These are phyloP conservation scores for Hypoxylon sp. DNA, from an alignment of 2,329 filamentous ascomycete species.

Conservation along the genomic window DNA sequence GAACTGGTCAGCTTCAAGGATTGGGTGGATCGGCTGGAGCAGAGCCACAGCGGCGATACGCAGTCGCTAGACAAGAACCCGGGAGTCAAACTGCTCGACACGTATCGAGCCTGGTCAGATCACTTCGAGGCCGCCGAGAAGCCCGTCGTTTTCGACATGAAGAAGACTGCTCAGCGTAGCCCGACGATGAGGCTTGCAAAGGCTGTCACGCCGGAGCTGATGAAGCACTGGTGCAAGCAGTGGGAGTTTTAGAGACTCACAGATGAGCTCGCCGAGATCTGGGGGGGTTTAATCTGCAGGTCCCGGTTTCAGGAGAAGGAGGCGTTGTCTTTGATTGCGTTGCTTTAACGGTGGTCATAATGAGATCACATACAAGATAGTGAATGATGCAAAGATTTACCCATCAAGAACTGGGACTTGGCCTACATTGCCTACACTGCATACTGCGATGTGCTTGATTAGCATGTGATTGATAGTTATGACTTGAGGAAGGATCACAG, in stretches of 20 bases:
- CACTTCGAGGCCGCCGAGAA: slow-evolving; percentile 32
- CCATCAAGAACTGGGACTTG: no score
- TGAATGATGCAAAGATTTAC: no score
- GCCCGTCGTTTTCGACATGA: slow-evolving; percentile 51
- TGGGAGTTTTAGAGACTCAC: slow-evolving; percentile 52
- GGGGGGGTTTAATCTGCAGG: neutral
- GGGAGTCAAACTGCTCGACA: slow-evolving; percentile 60
- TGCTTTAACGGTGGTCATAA: no score
- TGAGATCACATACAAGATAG: no score
- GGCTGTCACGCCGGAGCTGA: slow-evolving; percentile 53
- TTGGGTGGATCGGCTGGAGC: slow-evolving; percentile 56
- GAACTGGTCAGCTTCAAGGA: slow-evolving; percentile 52
- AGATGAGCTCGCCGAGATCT: slow-evolving; percentile 25
- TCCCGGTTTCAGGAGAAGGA: neutral
- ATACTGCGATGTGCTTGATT: no score
- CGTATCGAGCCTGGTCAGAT: slow-evolving; percentile 51
- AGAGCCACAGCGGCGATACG: slow-evolving; percentile 48
- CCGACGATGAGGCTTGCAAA: slow-evolving; percentile 52
- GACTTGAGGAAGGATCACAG: no score
- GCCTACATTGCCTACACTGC: no score
- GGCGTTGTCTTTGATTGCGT: neutral
- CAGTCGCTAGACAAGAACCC: slow-evolving; percentile 55
- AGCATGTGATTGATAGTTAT: no score
- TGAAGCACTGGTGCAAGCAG: slow-evolving; percentile 58
- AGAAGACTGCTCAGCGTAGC: slow-evolving; percentile 51